Conservation (phyloP, 176 grass and related monocot genomes). For the Aegilops speltoides region DNA sequence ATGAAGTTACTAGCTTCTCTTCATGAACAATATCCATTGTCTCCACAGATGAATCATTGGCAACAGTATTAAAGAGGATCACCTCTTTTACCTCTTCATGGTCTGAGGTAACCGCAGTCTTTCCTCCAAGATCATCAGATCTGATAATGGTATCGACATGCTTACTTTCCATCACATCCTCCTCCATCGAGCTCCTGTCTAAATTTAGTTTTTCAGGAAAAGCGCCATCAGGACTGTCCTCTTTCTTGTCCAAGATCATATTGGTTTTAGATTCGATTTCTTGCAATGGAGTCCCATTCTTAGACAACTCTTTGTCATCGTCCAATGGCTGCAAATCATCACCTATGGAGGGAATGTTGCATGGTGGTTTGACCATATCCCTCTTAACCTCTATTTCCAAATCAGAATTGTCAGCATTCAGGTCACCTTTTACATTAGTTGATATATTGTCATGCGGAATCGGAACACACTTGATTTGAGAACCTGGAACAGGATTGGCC, state of each 20-base stretch:
- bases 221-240: conserved; percentile 29
- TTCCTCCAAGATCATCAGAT: conserved; percentile 28
- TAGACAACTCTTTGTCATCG: conserved; percentile 44
- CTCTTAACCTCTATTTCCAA: conserved; percentile 71
- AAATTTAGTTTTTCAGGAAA: conserved; percentile 71
- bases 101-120: conserved; percentile 21
- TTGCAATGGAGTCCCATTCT: conserved; percentile 41
- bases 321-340: conserved; percentile 30
- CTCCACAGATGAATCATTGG: conserved; percentile 14
- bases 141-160: conserved; percentile 37
- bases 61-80: conserved; percentile 17
- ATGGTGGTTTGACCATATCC: conserved; percentile 58
- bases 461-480: conserved; percentile 58
- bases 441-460: conserved; percentile 61
- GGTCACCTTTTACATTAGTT: conserved; percentile 56
- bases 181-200: conserved; percentile 71
- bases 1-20: conserved; percentile 29
- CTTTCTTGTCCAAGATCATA: conserved; percentile 46
- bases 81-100: conserved; percentile 37
- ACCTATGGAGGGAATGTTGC: conserved; percentile 35
- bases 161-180: conserved; percentile 63
- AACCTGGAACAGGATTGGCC: conserved; percentile 53
- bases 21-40: conserved; percentile 39
- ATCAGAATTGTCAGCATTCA: conserved; percentile 79
- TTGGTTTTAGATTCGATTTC: conserved; percentile 33